Conservation (phyloP, 2,329 filamentous ascomycete genomes). For the Onygenales sp. region DNA sequence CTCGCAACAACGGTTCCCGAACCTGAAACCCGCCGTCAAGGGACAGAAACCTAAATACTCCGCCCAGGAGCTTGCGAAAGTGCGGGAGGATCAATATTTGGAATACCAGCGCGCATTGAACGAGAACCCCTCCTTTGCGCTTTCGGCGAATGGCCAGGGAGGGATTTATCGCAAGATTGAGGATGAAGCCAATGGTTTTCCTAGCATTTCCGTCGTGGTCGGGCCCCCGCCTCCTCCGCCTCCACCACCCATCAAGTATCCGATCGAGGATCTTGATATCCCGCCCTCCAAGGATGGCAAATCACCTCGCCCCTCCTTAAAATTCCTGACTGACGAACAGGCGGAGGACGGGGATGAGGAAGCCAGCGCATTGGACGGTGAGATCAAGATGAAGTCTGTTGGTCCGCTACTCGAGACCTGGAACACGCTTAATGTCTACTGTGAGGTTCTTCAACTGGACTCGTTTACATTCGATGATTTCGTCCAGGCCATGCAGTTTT, state of each 20-base stretch:
- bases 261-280: slow-evolving; percentile 86
- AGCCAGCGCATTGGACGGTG: slow-evolving; percentile 24
- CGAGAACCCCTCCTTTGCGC: slow-evolving; percentile 32
- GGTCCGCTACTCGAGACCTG: slow-evolving; percentile 80
- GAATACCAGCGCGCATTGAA: slow-evolving; percentile 41
- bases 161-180: neutral
- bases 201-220: slow-evolving; percentile 29
- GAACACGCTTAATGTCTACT: slow-evolving; percentile 98
- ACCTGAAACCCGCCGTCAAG: slow-evolving; percentile 65
- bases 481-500: slow-evolving; percentile 72
- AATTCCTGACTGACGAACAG: slow-evolving; percentile 63
- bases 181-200: slow-evolving; percentile 17
- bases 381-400: slow-evolving; percentile 72
- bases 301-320: slow-evolving; percentile 59
- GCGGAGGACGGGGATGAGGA: slow-evolving; percentile 42
- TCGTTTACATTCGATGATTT: slow-evolving; percentile 98
- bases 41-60: slow-evolving; percentile 52
- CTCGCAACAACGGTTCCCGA: slow-evolving; percentile 49
- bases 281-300: slow-evolving; percentile 53
- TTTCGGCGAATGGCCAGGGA: slow-evolving; percentile 11
- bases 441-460: slow-evolving; percentile 84
- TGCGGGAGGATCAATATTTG: slow-evolving; percentile 37
- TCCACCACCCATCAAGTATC: slow-evolving; percentile 78
- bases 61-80: slow-evolving; percentile 36
- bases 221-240: slow-evolving; percentile 50